Evolutionary conservation across 441 rosid species (phyloP).

Genomic region (Gossypium trilobum): DNA sequence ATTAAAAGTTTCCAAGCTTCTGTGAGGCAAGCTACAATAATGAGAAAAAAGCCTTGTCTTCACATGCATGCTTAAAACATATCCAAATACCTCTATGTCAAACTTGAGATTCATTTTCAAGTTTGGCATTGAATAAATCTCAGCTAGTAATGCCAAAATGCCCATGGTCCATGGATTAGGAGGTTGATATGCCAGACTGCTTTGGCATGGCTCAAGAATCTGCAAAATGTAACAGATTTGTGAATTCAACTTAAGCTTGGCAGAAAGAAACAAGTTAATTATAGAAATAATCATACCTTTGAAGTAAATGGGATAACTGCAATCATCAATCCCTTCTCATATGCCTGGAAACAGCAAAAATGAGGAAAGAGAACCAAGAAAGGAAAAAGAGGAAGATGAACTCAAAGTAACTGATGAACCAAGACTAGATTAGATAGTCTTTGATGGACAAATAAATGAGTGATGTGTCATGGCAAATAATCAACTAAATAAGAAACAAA

Average conservation of each 20-base stretch:
- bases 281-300: slow-evolving; percentile 45
- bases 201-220: slow-evolving; percentile 94
- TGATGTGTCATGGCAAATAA: not conserved
- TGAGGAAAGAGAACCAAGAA: slow-evolving; percentile 15
- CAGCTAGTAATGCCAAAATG: slow-evolving; percentile 84
- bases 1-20: not conserved
- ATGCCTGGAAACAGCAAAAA: slow-evolving; percentile 50
- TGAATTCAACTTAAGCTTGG: slow-evolving; percentile 12
- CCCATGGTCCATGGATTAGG: slow-evolving; percentile 99
- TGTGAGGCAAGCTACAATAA: slow-evolving; percentile 3
- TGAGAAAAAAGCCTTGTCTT: not conserved
- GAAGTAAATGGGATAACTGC: slow-evolving; percentile 99
- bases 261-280: slow-evolving; percentile 11
- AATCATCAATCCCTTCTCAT: slow-evolving; percentile 98
- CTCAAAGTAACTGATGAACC: not conserved
- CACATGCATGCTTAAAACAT: not conserved
- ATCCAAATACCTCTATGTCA: slow-evolving; percentile 79
- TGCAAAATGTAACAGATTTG: slow-evolving; percentile 23
- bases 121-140: slow-evolving; percentile 95
- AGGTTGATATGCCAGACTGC: slow-evolving; percentile 90
- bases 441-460: not conserved
- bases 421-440: slow-evolving; percentile 9
- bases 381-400: not conserved
- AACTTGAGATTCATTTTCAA: slow-evolving; percentile 98
- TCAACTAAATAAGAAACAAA: not conserved